Percentiles rank a stretch among this genome's conserved stretches.
These are phyloP conservation scores for Zygoascus sp. DNA, from an alignment of 1,139 yeast genomes.

Conservation along the genomic window DNA sequence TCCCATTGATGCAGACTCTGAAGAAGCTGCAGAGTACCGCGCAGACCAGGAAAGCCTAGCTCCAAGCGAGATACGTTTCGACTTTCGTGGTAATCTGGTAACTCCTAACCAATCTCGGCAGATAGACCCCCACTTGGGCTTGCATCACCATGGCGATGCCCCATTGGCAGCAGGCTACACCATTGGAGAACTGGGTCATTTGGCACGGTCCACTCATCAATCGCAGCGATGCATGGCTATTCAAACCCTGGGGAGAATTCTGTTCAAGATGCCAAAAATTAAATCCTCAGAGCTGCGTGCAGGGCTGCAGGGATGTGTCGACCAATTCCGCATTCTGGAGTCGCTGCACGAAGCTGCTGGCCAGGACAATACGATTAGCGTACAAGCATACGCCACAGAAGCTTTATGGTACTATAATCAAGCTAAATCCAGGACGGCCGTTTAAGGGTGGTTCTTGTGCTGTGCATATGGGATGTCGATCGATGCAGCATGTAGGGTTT, in stretches of 20 bases:
- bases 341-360: conserved; percentile 70
- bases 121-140: conserved; percentile 59
- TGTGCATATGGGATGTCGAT: not conserved
- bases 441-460: not conserved
- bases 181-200: conserved; percentile 70
- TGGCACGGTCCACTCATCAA: conserved; percentile 72
- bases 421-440: conserved; percentile 28
- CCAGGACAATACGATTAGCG: conserved; percentile 65
- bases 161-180: conserved; percentile 95
- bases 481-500: not conserved
- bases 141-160: conserved; percentile 87
- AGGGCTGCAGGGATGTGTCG: conserved; percentile 72
- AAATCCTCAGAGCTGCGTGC: conserved; percentile 50
- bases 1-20: conserved; percentile 39
- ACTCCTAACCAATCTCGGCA: conserved; percentile 44
- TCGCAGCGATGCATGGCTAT: conserved; percentile 86
- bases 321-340: conserved; percentile 62
- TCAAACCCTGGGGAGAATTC: conserved; percentile 78
- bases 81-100: conserved; percentile 75
- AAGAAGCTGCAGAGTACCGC: conserved; percentile 37
- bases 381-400: conserved; percentile 81
- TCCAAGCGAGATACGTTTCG: conserved; percentile 66
- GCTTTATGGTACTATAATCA: conserved; percentile 91
- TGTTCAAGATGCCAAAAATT: conserved; percentile 72
- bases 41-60: conserved; percentile 32